A percentile compares a stretch with the other conserved stretches of the same genome.
phyloP scores from a whole-genome alignment of 257 asterid genomes.

The Solanum verrucosum region DNA sequence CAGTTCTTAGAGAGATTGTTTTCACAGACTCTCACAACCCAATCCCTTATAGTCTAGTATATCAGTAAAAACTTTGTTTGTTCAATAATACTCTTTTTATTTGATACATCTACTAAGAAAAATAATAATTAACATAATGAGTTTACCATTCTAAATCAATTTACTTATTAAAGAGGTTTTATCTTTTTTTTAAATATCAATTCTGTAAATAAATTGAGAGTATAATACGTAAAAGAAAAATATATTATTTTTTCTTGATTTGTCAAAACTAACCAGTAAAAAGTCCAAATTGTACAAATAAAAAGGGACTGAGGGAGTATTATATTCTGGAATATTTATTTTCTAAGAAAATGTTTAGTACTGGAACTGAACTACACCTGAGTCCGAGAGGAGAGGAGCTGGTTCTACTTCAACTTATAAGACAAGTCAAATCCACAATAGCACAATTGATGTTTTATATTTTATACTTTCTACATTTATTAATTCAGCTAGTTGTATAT shows the following conservation, averaged over 20 bases:
- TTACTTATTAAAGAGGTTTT: background rate
- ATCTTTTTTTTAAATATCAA: too few relatives aligned
- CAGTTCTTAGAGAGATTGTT: background rate
- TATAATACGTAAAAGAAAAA: too few relatives aligned
- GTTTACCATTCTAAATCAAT: too few relatives aligned
- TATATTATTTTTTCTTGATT: background rate
- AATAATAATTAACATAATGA: too few relatives aligned
- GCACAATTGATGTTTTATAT: background rate
- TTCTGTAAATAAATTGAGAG: too few relatives aligned
- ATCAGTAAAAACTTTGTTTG: background rate
- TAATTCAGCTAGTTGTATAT: background rate
- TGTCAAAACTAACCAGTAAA: background rate
- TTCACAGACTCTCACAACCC: background rate
- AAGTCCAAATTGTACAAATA: too few relatives aligned
- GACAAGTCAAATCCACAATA: background rate
- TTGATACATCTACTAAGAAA: too few relatives aligned
- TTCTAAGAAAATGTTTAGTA: background rate
- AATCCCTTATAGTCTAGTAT: background rate
- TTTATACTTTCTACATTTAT: background rate
- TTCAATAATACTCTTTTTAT: too few relatives aligned
- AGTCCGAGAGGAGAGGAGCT: background rate
- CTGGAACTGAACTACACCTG: background rate
- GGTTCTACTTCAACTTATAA: background rate
- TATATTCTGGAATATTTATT: background rate
- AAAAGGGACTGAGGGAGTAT: background rate